phyloP scores from a whole-genome alignment of 352 stramenopile genomes.

The Globisporangium megalacanthum region DNA sequence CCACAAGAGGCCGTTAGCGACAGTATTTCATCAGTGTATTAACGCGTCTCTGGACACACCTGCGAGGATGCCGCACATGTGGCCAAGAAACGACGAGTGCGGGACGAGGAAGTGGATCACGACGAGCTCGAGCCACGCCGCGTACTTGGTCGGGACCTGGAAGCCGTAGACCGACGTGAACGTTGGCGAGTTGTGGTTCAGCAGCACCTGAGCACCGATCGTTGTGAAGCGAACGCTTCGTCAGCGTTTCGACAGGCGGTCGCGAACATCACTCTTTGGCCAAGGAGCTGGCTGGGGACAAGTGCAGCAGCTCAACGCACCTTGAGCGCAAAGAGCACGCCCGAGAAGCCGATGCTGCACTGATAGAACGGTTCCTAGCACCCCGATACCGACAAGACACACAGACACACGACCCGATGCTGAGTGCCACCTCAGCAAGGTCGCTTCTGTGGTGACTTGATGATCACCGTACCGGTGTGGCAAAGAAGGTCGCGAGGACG shows the following conservation, averaged over 20 bases:
- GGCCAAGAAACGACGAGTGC: conserved; percentile 77
- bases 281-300: background rate
- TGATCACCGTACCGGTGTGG: conserved; percentile 10
- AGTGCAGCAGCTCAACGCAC: conserved; percentile 14
- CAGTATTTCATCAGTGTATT: no score
- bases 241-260: no score
- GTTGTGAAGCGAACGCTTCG: no score
- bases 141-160: conserved; percentile 81
- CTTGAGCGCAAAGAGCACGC: conserved; percentile 77
- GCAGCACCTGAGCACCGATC: conserved; percentile 47
- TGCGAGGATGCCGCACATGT: conserved; percentile 82
- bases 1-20: background rate
- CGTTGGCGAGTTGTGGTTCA: conserved; percentile 69
- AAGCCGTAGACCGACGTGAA: conserved; percentile 66
- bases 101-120: conserved; percentile 81
- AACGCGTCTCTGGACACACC: conserved; percentile 23
- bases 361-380: conserved; percentile 33
- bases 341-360: conserved; percentile 76
- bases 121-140: conserved; percentile 84
- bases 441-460: background rate
- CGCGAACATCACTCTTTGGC: background rate
- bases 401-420: background rate
- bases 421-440: background rate
- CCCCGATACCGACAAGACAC: background rate
- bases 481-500: conserved; percentile 24